Percentiles rank a stretch among this genome's conserved stretches.
Conservation (phyloP, 2,329 filamentous ascomycete species). For the Graphilbum sp. region DNA sequence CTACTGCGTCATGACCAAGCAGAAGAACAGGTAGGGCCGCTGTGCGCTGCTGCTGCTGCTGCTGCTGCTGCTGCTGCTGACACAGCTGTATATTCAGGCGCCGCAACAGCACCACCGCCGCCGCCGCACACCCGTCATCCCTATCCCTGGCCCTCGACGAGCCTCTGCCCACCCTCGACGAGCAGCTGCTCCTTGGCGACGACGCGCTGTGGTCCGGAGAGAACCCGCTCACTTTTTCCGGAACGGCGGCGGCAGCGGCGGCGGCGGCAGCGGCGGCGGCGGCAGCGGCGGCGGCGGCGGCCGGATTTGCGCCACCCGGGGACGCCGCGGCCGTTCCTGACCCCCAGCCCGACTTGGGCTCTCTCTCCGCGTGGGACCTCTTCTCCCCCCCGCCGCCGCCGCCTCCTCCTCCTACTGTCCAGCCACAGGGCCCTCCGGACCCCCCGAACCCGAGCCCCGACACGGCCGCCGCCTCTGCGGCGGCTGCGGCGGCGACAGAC, state of each 20-base stretch:
- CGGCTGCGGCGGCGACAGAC: too few relatives aligned
- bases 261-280: neutral
- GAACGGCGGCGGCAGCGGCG: neutral
- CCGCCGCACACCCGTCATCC: too few relatives aligned
- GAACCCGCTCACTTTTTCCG: neutral
- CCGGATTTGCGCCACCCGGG: neutral
- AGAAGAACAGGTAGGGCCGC: constrained; percentile 1
- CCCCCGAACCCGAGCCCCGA: too few relatives aligned
- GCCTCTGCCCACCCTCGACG: neutral
- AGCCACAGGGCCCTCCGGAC: too few relatives aligned
- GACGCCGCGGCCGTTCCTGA: neutral
- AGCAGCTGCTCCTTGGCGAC: neutral
- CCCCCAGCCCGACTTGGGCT: neutral
- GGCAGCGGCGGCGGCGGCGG: neutral
- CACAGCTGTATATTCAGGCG: too few relatives aligned
- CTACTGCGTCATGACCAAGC: neutral
- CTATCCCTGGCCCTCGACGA: too few relatives aligned
- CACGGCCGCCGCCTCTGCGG: too few relatives aligned
- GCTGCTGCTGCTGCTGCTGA: too few relatives aligned
- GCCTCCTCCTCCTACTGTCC: too few relatives aligned
- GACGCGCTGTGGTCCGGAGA: too few relatives aligned
- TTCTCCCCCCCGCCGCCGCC: neutral
- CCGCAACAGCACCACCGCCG: too few relatives aligned
- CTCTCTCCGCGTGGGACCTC: neutral
- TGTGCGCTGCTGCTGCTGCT: too few relatives aligned